These are phyloP conservation scores for Corchorus capsularis DNA, from an alignment of 345 rosid genomes.

Conservation along the genomic window DNA sequence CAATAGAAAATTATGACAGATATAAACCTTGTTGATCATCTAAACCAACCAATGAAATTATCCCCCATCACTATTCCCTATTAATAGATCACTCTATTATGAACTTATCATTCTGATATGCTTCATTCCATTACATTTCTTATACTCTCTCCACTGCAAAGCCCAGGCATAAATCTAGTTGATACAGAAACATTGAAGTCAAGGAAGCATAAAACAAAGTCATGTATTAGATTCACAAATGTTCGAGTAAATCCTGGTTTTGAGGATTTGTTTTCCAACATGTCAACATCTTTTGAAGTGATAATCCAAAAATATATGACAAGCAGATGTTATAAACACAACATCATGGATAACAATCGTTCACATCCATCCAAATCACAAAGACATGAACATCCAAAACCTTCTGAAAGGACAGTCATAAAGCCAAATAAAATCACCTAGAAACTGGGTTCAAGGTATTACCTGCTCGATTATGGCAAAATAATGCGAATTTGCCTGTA, in stretches of 20 bases:
- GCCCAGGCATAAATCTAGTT: not conserved
- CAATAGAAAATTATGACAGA: not conserved
- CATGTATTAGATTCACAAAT: not conserved
- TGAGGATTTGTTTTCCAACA: conserved; percentile 2
- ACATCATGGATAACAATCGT: not conserved
- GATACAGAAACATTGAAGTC: not conserved
- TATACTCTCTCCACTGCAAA: too few relatives aligned
- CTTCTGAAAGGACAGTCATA: not conserved
- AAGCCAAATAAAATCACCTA: conserved; percentile 12
- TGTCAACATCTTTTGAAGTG: not conserved
- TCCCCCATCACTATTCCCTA: too few relatives aligned
- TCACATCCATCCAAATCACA: not conserved
- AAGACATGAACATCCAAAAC: not conserved
- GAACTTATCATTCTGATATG: too few relatives aligned
- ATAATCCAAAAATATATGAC: not conserved
- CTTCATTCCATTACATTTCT: too few relatives aligned
- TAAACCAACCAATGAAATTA: too few relatives aligned
- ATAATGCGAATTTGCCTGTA: conserved; percentile 99
- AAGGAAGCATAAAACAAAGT: not conserved
- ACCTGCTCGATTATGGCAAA: conserved; percentile 98
- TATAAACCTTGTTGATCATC: not conserved
- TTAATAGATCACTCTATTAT: too few relatives aligned
- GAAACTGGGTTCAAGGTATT: conserved; percentile 1
- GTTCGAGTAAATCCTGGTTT: not conserved
- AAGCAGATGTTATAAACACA: not conserved